Conservation (phyloP, 768 basidiomycete species). For the Myochromella boudieri region DNA sequence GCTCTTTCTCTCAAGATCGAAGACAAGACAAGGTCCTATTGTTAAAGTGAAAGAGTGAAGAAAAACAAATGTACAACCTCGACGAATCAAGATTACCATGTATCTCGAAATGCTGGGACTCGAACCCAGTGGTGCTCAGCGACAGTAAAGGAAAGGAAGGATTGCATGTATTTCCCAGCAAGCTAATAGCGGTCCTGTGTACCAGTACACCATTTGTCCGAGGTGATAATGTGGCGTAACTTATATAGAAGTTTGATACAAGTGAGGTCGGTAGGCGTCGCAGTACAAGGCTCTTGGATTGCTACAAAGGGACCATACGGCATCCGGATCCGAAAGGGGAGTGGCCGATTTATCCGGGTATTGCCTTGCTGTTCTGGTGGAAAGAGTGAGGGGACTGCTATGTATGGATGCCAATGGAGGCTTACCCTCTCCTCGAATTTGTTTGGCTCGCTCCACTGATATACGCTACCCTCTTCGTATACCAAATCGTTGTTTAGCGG, state of each 20-base stretch:
- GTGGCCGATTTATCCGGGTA: neutral
- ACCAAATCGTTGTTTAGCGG: constrained; percentile 43
- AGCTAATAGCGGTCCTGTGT: neutral
- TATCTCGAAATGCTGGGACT: constrained; percentile 9
- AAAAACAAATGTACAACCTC: constrained; percentile 8
- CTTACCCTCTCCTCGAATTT: neutral
- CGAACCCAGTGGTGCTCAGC: constrained; percentile 8
- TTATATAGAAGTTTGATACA: neutral
- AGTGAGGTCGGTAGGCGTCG: neutral
- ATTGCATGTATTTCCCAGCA: neutral
- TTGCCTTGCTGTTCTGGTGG: neutral
- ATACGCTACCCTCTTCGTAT: constrained; percentile 18
- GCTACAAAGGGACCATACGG: neutral
- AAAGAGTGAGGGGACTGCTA: neutral
- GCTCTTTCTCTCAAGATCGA: no score
- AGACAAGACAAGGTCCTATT: neutral
- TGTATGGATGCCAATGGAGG: neutral
- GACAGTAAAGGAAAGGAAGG: neutral
- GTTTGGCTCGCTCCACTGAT: neutral
- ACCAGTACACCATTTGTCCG: constrained; percentile 6
- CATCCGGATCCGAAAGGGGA: neutral
- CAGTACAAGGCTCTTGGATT: neutral
- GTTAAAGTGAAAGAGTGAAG: neutral
- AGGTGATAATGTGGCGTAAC: constrained; percentile 8
- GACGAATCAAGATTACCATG: constrained; percentile 14